Evolutionary conservation across 192 early-diverging fungal genomes (phyloP).

Genomic region (Coemansia sp.): DNA sequence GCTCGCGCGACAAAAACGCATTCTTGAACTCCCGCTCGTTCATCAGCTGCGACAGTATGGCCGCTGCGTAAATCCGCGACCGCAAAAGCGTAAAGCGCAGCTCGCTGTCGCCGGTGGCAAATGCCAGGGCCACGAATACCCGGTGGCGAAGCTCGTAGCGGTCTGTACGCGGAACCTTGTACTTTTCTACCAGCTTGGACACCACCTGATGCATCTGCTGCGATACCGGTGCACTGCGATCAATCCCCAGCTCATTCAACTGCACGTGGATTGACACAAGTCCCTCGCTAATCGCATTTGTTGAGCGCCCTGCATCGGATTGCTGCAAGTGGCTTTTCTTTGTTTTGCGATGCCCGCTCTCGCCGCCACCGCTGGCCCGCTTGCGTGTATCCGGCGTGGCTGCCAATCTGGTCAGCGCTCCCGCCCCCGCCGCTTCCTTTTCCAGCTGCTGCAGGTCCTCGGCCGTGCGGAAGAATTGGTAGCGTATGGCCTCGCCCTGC

Average conservation of each 20-base stretch:
- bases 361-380: neutral
- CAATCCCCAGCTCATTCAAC: constrained; percentile 29
- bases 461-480: constrained; percentile 49
- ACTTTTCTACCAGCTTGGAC: constrained; percentile 59
- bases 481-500: constrained; percentile 30
- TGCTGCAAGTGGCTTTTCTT: constrained; percentile 19
- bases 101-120: constrained; percentile 43
- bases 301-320: neutral
- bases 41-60: constrained; percentile 67
- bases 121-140: constrained; percentile 69
- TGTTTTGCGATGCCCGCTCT: constrained; percentile 12
- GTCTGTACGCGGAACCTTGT: constrained; percentile 69
- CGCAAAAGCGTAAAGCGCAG: constrained; percentile 61
- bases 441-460: constrained; percentile 45
- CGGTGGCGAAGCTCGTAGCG: constrained; percentile 77
- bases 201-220: constrained; percentile 59
- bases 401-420: neutral
- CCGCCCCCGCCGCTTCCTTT: constrained; percentile 4
- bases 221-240: constrained; percentile 8
- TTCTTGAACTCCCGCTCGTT: constrained; percentile 57
- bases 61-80: constrained; percentile 75
- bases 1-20: constrained; percentile 83
- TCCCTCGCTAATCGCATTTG: constrained; percentile 20
- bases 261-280: constrained; percentile 56
- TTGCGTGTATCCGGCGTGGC: constrained; percentile 3